A percentile compares a stretch with the other conserved stretches of the same genome.
Conservation (phyloP, 2,329 filamentous ascomycete species). For the Fusarium sp. region DNA sequence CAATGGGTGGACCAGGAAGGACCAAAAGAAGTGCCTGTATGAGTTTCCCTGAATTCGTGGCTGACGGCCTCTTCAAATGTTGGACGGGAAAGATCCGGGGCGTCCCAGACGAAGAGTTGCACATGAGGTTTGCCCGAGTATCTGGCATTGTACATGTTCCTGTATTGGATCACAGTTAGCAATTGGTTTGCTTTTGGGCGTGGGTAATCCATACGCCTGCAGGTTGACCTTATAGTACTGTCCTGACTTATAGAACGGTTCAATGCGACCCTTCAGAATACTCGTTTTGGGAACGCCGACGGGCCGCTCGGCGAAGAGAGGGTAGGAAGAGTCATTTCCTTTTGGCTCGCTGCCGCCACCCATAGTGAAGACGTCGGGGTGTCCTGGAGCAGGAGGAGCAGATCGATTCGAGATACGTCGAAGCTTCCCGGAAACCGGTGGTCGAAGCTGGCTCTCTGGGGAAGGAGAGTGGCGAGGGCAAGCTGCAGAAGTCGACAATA, state of each 20-base stretch:
- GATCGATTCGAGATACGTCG: slow-evolving; percentile 54
- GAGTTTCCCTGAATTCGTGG: slow-evolving; percentile 79
- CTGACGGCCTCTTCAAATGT: slow-evolving; percentile 85
- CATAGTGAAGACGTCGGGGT: slow-evolving; percentile 57
- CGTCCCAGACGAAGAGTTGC: slow-evolving; percentile 87
- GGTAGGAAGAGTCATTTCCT: slow-evolving; percentile 62
- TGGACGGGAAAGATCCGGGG: slow-evolving; percentile 81
- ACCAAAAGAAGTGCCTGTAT: slow-evolving; percentile 84
- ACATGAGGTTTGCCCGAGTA: slow-evolving; percentile 78
- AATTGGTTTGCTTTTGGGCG: not conserved
- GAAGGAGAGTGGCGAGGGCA: slow-evolving; percentile 45
- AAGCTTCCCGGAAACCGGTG: slow-evolving; percentile 42
- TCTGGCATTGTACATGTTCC: slow-evolving; percentile 56
- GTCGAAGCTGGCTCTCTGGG: slow-evolving; percentile 34
- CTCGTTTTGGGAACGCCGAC: slow-evolving; percentile 84
- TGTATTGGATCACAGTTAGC: slow-evolving; percentile 34
- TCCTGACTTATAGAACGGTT: slow-evolving; percentile 81
- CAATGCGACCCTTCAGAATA: slow-evolving; percentile 87
- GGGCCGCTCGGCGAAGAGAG: slow-evolving; percentile 63
- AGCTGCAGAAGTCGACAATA: slow-evolving; percentile 42
- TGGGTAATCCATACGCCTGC: slow-evolving; percentile 69
- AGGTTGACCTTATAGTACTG: slow-evolving; percentile 84
- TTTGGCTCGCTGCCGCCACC: slow-evolving; percentile 62
- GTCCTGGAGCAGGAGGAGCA: slow-evolving; percentile 53
- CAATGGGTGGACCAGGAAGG: slow-evolving; percentile 98